These are phyloP conservation scores for Malassezia sp. DNA, from an alignment of 1,284 basidiomycete species.

Conservation along the genomic window DNA sequence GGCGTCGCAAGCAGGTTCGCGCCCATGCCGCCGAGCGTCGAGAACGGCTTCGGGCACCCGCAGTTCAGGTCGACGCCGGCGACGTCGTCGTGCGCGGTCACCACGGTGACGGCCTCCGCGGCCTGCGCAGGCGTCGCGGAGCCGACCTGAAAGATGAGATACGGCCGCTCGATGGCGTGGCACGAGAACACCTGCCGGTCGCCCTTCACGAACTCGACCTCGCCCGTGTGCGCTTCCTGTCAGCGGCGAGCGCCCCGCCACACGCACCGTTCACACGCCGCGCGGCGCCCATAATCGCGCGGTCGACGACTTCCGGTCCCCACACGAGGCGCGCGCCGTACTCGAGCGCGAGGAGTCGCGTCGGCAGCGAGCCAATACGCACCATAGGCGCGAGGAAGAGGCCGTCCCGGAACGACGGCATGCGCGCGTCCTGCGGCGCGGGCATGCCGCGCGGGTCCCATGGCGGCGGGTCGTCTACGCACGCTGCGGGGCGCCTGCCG, in stretches of 20 bases:
- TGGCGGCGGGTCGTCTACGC: too few species aligned
- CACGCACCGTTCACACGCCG: slow-evolving; percentile 71
- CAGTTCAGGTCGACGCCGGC: slow-evolving; percentile 90
- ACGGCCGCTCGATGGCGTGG: slow-evolving; percentile 67
- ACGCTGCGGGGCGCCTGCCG: too few species aligned
- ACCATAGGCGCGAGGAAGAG: slow-evolving; percentile 45
- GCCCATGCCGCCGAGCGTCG: slow-evolving; percentile 89
- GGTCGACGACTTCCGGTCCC: slow-evolving; percentile 93
- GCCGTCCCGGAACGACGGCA: slow-evolving; percentile 20
- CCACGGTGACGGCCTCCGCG: slow-evolving; percentile 73
- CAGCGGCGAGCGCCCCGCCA: too few species aligned
- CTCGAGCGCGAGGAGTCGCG: slow-evolving; percentile 72
- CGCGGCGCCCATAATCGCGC: slow-evolving; percentile 76
- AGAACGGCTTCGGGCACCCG: slow-evolving; percentile 80
- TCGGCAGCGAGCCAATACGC: slow-evolving; percentile 53
- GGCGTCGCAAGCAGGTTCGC: slow-evolving; percentile 85
- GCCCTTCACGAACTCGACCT: slow-evolving; percentile 67
- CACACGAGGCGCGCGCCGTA: slow-evolving; percentile 91
- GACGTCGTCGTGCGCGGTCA: slow-evolving; percentile 65
- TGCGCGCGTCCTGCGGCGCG: slow-evolving; percentile 3
- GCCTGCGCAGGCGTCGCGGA: slow-evolving; percentile 78
- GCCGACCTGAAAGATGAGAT: slow-evolving; percentile 63
- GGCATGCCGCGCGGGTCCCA: too few species aligned
- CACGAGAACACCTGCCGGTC: slow-evolving; percentile 74
- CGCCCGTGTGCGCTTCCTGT: too few species aligned